Evolutionary conservation across 768 basidiomycete species (phyloP).

Genomic region (Tricholoma terreum): DNA sequence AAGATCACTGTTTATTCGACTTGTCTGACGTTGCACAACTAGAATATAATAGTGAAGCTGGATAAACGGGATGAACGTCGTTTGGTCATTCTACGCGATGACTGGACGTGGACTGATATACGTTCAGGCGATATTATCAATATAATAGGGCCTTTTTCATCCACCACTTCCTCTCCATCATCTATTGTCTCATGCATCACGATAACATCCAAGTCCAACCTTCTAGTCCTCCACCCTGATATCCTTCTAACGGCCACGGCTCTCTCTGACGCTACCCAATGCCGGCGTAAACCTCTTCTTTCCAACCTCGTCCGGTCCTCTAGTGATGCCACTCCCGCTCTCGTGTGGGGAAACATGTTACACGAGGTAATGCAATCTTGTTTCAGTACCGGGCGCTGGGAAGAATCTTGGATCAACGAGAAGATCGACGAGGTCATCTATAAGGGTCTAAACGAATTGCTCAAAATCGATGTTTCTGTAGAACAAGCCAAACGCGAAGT

Average conservation of each 20-base stretch:
- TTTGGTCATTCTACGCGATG: constrained; percentile 64
- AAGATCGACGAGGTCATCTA: constrained; percentile 55
- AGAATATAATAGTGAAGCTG: constrained; percentile 53
- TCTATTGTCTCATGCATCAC: constrained; percentile 44
- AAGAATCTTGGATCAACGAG: constrained; percentile 55
- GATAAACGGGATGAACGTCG: constrained; percentile 37
- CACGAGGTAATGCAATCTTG: constrained; percentile 90
- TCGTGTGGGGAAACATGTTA: constrained; percentile 90
- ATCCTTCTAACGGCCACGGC: constrained; percentile 87
- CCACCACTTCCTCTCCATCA: constrained; percentile 30
- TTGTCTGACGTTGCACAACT: background rate
- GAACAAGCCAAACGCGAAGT: constrained; percentile 69
- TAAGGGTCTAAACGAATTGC: constrained; percentile 55
- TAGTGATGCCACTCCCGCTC: constrained; percentile 58
- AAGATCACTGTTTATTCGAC: background rate
- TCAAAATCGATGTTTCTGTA: constrained; percentile 54
- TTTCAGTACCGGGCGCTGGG: constrained; percentile 60
- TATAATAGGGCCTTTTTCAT: constrained; percentile 50
- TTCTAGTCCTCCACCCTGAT: constrained; percentile 90
- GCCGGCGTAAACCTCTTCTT: constrained; percentile 84
- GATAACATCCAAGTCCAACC: constrained; percentile 61
- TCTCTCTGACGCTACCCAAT: constrained; percentile 79
- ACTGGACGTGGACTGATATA: constrained; percentile 71
- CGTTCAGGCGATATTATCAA: constrained; percentile 75
- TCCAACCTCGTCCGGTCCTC: constrained; percentile 57